Evolutionary conservation across 1,139 yeast species (phyloP).

Genomic region (Pichia cactophila): DNA sequence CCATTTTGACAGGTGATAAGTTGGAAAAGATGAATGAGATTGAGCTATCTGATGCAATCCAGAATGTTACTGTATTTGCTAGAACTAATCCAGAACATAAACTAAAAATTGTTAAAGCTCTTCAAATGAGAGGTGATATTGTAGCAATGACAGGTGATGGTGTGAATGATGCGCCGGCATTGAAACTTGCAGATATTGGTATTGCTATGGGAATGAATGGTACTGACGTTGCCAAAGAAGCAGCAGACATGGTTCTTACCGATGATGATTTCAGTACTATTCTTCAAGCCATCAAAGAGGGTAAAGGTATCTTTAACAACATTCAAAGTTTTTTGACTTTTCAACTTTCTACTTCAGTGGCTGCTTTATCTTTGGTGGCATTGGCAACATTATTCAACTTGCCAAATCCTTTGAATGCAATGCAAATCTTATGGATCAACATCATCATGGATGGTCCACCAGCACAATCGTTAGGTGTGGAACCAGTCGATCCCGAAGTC

Average conservation of each 20-base stretch:
- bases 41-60: slow-evolving; percentile 64
- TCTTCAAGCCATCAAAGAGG: slow-evolving; percentile 87
- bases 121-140: slow-evolving; percentile 87
- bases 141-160: slow-evolving; percentile 99
- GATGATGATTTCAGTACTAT: slow-evolving; percentile 96
- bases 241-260: slow-evolving; percentile 94
- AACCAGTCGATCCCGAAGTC: slow-evolving; percentile 91
- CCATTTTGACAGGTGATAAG: slow-evolving; percentile 78
- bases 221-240: slow-evolving; percentile 97
- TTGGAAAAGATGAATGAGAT: slow-evolving; percentile 65
- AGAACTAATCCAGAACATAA: slow-evolving; percentile 97
- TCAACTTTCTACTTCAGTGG: slow-evolving; percentile 91
- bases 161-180: slow-evolving; percentile 98
- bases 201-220: slow-evolving; percentile 96
- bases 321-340: slow-evolving; percentile 91
- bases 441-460: slow-evolving; percentile 99
- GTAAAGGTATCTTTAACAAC: slow-evolving; percentile 90
- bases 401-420: slow-evolving; percentile 95
- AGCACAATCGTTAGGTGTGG: slow-evolving; percentile 95
- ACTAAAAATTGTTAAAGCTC: slow-evolving; percentile 81
- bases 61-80: slow-evolving; percentile 84
- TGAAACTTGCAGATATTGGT: slow-evolving; percentile 94
- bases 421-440: slow-evolving; percentile 97
- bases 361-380: slow-evolving; percentile 85
- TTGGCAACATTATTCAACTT: slow-evolving; percentile 77